Base-by-base conservation (phyloP, 192 early-diverging fungal genomes). In the Physocladia obscura region DNA sequence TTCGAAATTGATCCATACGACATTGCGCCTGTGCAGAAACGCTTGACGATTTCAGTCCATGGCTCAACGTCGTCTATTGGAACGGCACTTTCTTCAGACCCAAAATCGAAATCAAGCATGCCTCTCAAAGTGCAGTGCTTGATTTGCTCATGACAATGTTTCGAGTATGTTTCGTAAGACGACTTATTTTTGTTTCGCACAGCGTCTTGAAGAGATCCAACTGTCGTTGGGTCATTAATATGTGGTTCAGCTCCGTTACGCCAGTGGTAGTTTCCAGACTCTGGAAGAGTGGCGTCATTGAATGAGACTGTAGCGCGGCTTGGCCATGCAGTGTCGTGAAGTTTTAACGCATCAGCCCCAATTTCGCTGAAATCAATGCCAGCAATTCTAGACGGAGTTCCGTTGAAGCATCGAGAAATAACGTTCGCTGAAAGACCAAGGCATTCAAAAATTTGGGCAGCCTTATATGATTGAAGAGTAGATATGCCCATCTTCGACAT, bases 401-500 rank as follows among this genome's bases (percentile, higher is more conserved):
- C 97, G 21, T 89, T 87, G 82, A 98, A 98, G 76, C 95, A 98
- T 54, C 87, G 85, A 31, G 85, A 79, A 59, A 98, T 90, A 39
- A 98, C 95, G 35, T 90, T 82, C 31, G 85, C 81, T 64, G 94
- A 93, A 2, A 98, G 72, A 68, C 97, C 97, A 29, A 98, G 86
- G 21, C 93, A 93, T 75, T 98, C 97, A 75, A 98, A 98, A 72
- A 97, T 96, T 85, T 98, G 97, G 8, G 97, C 97, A 60, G 94
- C 97, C 82, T 97, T 97, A 87, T 98, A 98, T 13, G 89, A 91
- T 78, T 96, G 94, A 55, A 98, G 80, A 21, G 97, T 97, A 11
- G 94, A 96, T 61, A 98, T 96, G 62, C 97, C 97, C 97, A 98
- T 98, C 86, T 98, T 98, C 72, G 95, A 97, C 95, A 97, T 98